phyloP scores from a whole-genome alignment of 768 basidiomycete species.

The Termitomyces sp. region DNA sequence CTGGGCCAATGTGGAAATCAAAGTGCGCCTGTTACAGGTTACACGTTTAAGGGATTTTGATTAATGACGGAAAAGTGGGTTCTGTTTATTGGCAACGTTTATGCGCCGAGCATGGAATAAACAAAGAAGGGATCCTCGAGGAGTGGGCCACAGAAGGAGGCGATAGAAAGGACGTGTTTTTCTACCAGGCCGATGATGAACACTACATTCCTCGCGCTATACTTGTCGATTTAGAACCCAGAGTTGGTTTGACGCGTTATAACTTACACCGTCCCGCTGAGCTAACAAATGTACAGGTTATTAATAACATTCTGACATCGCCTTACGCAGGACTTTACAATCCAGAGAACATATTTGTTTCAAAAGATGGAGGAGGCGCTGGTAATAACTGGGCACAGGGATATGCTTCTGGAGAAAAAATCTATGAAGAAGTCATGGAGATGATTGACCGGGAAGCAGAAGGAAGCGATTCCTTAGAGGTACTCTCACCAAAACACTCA shows the following conservation, averaged over 20 bases:
- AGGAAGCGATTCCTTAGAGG: conserved; percentile 95
- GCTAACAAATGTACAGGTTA: conserved; percentile 57
- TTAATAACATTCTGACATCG: conserved; percentile 88
- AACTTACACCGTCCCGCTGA: not conserved
- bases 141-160: conserved; percentile 96
- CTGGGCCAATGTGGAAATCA: conserved; percentile 93
- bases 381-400: conserved; percentile 99
- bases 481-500: conserved; percentile 23
- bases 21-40: conserved; percentile 44
- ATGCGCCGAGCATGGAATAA: conserved; percentile 98
- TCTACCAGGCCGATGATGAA: conserved; percentile 99
- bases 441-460: conserved; percentile 99
- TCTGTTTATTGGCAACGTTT: conserved; percentile 98
- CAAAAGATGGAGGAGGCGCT: conserved; percentile 97
- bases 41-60: not conserved
- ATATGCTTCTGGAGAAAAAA: conserved; percentile 80
- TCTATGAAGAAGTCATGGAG: conserved; percentile 97
- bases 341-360: conserved; percentile 95
- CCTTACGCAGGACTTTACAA: conserved; percentile 92
- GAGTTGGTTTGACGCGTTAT: conserved; percentile 47
- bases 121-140: conserved; percentile 89
- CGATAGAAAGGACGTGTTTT: conserved; percentile 98
- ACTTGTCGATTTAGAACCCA: conserved; percentile 91
- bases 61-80: conserved; percentile 58
- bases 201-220: conserved; percentile 98